Conservation (phyloP, 2,329 filamentous ascomycete genomes). For the Emergomyces africanus region DNA sequence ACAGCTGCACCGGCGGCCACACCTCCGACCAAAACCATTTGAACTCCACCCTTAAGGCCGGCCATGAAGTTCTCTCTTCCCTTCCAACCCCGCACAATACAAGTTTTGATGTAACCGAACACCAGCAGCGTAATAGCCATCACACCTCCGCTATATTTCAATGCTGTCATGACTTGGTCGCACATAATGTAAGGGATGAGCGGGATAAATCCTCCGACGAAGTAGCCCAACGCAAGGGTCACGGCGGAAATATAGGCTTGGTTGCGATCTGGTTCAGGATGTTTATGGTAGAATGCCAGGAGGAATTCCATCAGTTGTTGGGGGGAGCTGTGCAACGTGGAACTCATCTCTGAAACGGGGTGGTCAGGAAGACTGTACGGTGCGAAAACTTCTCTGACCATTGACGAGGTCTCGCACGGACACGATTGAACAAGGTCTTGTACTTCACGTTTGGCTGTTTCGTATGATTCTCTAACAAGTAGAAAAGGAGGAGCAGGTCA, state of each 20-base stretch:
- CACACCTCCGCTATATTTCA: constrained; percentile 36
- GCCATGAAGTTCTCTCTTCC: constrained; percentile 36
- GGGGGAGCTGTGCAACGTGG: constrained; percentile 24
- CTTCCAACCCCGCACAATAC: constrained; percentile 33
- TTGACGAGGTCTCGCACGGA: constrained; percentile 22
- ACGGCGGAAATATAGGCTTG: constrained; percentile 43
- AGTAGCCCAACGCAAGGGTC: constrained; percentile 57
- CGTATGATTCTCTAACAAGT: constrained; percentile 30
- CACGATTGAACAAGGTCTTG: constrained; percentile 27
- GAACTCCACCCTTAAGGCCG: constrained; percentile 46
- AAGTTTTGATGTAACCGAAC: constrained; percentile 34
- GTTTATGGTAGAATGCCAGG: constrained; percentile 36
- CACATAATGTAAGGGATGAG: constrained; percentile 56
- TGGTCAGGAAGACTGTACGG: constrained; percentile 28
- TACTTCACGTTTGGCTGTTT: constrained; percentile 33
- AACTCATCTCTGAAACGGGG: constrained; percentile 24
- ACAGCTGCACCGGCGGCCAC: constrained; percentile 55
- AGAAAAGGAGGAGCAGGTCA: background rate
- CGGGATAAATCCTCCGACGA: constrained; percentile 58
- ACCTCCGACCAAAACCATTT: constrained; percentile 53
- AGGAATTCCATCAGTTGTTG: constrained; percentile 35
- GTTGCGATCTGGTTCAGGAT: constrained; percentile 32
- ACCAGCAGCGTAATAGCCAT: constrained; percentile 30
- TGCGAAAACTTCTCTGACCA: constrained; percentile 31
- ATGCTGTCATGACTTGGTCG: constrained; percentile 31